Evolutionary conservation across 2,329 filamentous ascomycete species (phyloP).

Genomic region (Cladosporium sp.): DNA sequence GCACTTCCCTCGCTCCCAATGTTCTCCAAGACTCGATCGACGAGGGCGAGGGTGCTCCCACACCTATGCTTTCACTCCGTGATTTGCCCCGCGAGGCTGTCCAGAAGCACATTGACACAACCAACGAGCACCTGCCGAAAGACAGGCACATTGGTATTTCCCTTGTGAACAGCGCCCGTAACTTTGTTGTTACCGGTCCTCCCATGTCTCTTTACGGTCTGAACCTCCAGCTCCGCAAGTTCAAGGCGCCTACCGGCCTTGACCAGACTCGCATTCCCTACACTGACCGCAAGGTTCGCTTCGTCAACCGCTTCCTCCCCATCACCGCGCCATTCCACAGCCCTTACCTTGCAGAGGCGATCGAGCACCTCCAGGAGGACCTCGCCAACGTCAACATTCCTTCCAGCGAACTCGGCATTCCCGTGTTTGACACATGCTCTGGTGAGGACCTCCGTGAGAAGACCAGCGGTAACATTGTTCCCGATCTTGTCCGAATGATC

Average conservation of each 20-base stretch:
- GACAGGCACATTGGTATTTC: conserved; percentile 95
- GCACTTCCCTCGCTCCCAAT: conserved; percentile 86
- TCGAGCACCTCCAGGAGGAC: conserved; percentile 80
- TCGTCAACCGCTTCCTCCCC: conserved; percentile 93
- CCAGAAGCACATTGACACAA: conserved; percentile 94
- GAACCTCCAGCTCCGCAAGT: conserved; percentile 90
- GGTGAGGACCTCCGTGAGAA: conserved; percentile 77
- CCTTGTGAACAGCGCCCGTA: conserved; percentile 92
- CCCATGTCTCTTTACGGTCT: conserved; percentile 95
- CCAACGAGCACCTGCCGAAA: conserved; percentile 90
- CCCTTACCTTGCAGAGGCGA: conserved; percentile 82
- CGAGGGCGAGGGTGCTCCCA: conserved; percentile 90
- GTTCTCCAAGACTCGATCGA: conserved; percentile 92
- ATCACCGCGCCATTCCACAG: conserved; percentile 99
- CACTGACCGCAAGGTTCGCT: conserved; percentile 94
- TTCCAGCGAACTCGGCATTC: conserved; percentile 71
- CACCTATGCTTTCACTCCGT: conserved; percentile 96
- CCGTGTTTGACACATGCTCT: conserved; percentile 87
- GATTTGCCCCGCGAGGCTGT: conserved; percentile 86
- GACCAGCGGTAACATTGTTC: conserved; percentile 72
- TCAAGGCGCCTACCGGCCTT: conserved; percentile 94
- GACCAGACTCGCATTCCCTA: conserved; percentile 93
- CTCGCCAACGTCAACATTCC: conserved; percentile 79
- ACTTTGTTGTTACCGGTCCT: conserved; percentile 94
- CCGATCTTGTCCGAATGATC: conserved; percentile 85